Evolutionary conservation across 2,329 filamentous ascomycete genomes (phyloP), one percentile per base, ranked within the genome.

Genomic region (Huntiella omanensis): DNA sequence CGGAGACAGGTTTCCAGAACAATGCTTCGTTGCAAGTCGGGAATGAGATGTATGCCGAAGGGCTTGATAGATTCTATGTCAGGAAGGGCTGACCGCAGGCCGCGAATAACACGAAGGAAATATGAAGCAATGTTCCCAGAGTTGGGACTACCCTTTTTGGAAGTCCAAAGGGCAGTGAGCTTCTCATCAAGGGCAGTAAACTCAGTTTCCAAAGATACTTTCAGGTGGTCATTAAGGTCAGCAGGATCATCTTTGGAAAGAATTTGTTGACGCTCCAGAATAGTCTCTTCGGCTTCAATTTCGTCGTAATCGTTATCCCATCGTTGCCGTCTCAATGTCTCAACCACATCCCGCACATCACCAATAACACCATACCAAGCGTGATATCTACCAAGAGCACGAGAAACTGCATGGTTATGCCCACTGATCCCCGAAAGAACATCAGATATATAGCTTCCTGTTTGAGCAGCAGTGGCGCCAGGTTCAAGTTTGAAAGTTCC

Each of bases 271-370:
- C 78, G 70, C 13, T 68, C 68, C 51, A 83, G 77, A 15, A 81
- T 71, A 1, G 71, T 74, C 46, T 81, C 69, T 51, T 87, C 81
- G 50, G 85, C 80, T 50, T 85, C 80, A 36, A 84, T 74, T 43
- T 81, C 75, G 43, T 80, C 75, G 22, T 77, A 68, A 50, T 83
- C 80, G 47, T 83, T 79, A 51, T 87, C 80, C 81, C 83, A 87
- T 47, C 75, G 72, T 52, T 79, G 75, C 40, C 72, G 71, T 50
- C 68, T 73, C 54, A 91, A 70, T 49, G 73, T 68, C 36, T 76
- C 73, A 5, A 86, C 70, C 3, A 79, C 67, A 13, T 66, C 64
- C 38, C 69, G 70, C 11, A 82, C 72, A 45, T 77, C 74, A 50
- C 79, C 71, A n/a, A 92, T 73, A 4, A 79, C 71, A n/a, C 68